Conservation (phyloP, 2,329 filamentous ascomycete species). For the Cucurbitaria berberidis region DNA sequence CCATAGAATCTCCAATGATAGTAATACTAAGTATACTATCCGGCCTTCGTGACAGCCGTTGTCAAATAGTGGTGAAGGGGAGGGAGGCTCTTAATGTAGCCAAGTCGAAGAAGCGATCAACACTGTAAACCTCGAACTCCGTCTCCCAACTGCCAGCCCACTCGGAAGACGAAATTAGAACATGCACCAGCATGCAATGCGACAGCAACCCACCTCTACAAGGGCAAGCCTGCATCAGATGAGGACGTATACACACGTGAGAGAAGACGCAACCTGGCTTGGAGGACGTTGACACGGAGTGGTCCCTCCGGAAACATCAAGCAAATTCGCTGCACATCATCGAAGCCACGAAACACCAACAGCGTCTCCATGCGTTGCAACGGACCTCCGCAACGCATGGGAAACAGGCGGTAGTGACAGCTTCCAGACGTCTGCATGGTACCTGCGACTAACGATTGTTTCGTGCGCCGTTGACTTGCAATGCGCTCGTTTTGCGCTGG, state of each 20-base stretch:
- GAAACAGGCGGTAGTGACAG: slow-evolving; percentile 3
- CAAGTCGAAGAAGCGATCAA: neutral
- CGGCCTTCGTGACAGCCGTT: neutral
- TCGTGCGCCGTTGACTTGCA: neutral
- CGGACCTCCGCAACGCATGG: slow-evolving; percentile 2
- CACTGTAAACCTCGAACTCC: neutral
- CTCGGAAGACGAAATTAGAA: too few relatives aligned
- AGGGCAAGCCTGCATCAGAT: neutral
- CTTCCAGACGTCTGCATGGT: slow-evolving; percentile 9
- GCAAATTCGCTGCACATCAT: neutral
- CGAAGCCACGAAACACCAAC: neutral
- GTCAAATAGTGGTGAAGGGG: neutral
- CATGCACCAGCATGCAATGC: neutral
- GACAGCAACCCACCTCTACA: neutral
- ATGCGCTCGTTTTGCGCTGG: neutral
- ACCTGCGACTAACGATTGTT: slow-evolving; percentile 4
- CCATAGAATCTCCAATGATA: too few relatives aligned
- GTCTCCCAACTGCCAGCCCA: neutral
- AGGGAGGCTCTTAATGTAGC: neutral
- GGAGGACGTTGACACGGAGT: neutral
- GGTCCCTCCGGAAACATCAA: neutral
- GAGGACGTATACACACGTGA: neutral
- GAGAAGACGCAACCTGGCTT: neutral
- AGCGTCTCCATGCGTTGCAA: slow-evolving; percentile 6
- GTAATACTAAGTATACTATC: too few relatives aligned